Base-by-base conservation (phyloP, 352 stramenopile species). In the Globisporangium uncinulatum region DNA sequence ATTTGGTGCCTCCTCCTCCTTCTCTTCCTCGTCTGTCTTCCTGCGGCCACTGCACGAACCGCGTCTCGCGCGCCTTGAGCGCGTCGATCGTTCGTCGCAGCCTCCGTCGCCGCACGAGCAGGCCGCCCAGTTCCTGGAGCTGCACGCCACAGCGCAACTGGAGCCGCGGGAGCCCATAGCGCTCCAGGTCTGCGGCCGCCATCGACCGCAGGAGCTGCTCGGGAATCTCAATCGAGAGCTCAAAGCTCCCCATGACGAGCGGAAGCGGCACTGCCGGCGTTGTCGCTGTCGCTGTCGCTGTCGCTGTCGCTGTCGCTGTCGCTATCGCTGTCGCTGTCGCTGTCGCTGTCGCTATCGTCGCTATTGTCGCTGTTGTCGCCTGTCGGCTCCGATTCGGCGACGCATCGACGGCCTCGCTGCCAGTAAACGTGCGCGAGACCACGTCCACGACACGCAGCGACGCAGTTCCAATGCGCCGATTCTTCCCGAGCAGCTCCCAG, bases 211-310 rank as follows among this genome's bases (percentile, higher is more conserved):
- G 60, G 39, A 88, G 53, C 17, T 65, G 63, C 47, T 79, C 74
- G 0, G 72, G 64, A n/a, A 89, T 65, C 39, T 92, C 78, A 37
- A 92, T 71, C n/a, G 69, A 63, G 44, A 86, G 39, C 43, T 90
- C 74, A 52, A 87, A 88, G 55, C 63, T 79, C 13, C 74, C 83
- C 78, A 92, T 80, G 29, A 68, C 51, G 15, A 58, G 58, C 42
- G 54, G 43, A 4, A 58, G 42, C 20, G 48, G 32, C 13, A 43
- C 49, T 20, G 51, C 24, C 29, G 20, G 45, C 17, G 44, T 39
- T 11, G 46, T 44, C 17, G 36, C 14, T 44, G 39, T 34, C 13
- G 8, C 17, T 8, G 7, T 13, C 14, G 24, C 20, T 4, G 29
- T 6, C 4, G 31, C 48, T 10, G 10, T 48, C 43, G 47, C 45